phyloP scores from a whole-genome alignment of 257 asterid species.

The Solanum chiquidenum region DNA sequence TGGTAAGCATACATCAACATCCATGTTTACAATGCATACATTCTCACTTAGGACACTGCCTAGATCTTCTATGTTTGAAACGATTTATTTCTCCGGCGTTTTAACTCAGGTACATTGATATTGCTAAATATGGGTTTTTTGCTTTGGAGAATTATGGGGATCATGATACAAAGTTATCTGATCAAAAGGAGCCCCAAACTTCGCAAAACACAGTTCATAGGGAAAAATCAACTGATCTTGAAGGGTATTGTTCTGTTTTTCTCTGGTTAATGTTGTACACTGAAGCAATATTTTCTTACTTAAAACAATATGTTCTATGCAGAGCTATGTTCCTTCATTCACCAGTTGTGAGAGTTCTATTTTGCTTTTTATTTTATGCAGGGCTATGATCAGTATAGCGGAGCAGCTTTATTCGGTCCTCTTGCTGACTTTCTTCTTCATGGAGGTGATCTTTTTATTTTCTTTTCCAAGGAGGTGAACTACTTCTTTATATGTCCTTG shows the following conservation, averaged over 20 bases:
- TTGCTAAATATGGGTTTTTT: conserved; percentile 75
- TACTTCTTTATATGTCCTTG: neutral
- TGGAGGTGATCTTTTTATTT: conserved; percentile 45
- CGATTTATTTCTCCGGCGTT: neutral
- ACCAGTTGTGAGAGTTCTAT: neutral
- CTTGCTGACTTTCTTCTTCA: conserved; percentile 79
- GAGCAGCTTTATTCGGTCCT: conserved; percentile 86
- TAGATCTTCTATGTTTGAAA: neutral
- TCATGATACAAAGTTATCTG: conserved; percentile 27
- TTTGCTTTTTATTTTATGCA: conserved; percentile 15
- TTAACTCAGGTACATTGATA: conserved; percentile 73
- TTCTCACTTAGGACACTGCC: neutral
- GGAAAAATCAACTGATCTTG: conserved; percentile 53
- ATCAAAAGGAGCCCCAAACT: conserved; percentile 23
- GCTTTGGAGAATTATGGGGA: conserved; percentile 40
- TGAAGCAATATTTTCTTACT: neutral
- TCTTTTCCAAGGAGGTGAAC: conserved; percentile 38
- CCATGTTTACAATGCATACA: neutral
- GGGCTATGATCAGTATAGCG: conserved; percentile 72
- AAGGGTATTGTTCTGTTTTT: conserved; percentile 38
- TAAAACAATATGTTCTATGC: neutral
- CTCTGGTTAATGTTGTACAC: conserved; percentile 4
- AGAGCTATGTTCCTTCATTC: neutral
- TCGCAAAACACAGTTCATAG: conserved; percentile 15
- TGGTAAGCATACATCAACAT: neutral